These are phyloP conservation scores for Apiotrichum porosum DNA, from an alignment of 1,284 basidiomycete species.

Conservation along the genomic window DNA sequence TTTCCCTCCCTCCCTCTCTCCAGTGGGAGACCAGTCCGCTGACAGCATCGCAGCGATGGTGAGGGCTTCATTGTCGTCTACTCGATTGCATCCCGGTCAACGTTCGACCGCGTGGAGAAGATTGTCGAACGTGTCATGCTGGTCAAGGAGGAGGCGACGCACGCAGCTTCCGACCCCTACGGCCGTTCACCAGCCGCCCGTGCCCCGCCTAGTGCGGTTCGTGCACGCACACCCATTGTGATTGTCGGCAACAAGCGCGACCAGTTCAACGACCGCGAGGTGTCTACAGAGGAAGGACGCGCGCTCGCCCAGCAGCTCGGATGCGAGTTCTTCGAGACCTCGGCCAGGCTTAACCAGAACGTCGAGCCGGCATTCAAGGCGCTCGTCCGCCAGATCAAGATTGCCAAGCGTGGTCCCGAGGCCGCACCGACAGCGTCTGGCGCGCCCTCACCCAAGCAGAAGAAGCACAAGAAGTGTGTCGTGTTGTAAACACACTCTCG, in stretches of 20 bases:
- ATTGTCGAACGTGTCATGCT: slow-evolving; percentile 92
- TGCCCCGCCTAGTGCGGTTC: slow-evolving; percentile 1
- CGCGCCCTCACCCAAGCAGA: slow-evolving; percentile 13
- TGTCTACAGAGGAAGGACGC: slow-evolving; percentile 80
- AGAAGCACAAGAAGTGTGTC: slow-evolving; percentile 47
- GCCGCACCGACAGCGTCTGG: neutral
- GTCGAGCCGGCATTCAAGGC: slow-evolving; percentile 90
- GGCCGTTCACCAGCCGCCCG: neutral
- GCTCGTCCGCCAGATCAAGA: slow-evolving; percentile 76
- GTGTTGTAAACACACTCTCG: slow-evolving; percentile 45
- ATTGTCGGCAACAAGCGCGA: slow-evolving; percentile 91
- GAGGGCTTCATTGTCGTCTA: slow-evolving; percentile 95
- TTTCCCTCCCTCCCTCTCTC: no score
- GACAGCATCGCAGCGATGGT: slow-evolving; percentile 68
- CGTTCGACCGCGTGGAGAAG: slow-evolving; percentile 88
- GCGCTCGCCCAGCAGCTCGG: slow-evolving; percentile 79
- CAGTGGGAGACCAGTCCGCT: no score
- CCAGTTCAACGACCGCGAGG: slow-evolving; percentile 70
- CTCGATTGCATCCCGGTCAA: slow-evolving; percentile 89
- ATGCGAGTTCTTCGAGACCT: slow-evolving; percentile 94
- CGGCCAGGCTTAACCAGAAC: slow-evolving; percentile 90
- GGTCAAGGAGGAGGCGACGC: slow-evolving; percentile 79
- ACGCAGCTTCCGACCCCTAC: slow-evolving; percentile 7
- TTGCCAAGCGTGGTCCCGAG: slow-evolving; percentile 24
- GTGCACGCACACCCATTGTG: slow-evolving; percentile 53